Conservation (phyloP, 192 early-diverging fungal genomes). For the Coemansia sp. region DNA sequence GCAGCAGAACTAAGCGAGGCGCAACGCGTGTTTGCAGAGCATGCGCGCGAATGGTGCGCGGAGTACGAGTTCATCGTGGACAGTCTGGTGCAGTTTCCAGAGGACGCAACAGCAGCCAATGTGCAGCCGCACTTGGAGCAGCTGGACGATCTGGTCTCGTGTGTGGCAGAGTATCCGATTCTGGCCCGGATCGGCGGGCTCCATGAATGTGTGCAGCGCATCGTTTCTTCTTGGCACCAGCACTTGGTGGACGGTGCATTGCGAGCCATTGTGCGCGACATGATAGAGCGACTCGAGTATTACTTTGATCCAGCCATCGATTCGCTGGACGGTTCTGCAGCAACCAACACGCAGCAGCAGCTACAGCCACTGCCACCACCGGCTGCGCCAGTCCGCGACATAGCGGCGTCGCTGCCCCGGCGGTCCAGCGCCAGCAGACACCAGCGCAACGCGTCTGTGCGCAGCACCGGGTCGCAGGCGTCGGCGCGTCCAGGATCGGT, state of each 20-base stretch:
- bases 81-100: slow-evolving; percentile 37
- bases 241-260: slow-evolving; percentile 34
- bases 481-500: slow-evolving; percentile 30
- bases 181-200: slow-evolving; percentile 46
- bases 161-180: slow-evolving; percentile 24
- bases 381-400: too few species aligned
- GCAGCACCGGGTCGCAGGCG: slow-evolving; percentile 33
- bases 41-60: slow-evolving; percentile 29
- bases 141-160: slow-evolving; percentile 32
- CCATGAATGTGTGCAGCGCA: slow-evolving; percentile 25
- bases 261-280: slow-evolving; percentile 37
- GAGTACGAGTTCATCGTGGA: slow-evolving; percentile 52
- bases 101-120: slow-evolving; percentile 20
- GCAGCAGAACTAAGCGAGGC: slow-evolving; percentile 22
- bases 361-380: too few species aligned
- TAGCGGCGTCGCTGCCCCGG: slow-evolving; percentile 3
- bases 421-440: slow-evolving; percentile 35
- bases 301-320: slow-evolving; percentile 46
- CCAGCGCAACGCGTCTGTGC: slow-evolving; percentile 31
- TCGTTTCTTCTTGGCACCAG: slow-evolving; percentile 37
- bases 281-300: slow-evolving; percentile 49
- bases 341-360: not conserved
- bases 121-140: slow-evolving; percentile 25
- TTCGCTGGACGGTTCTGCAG: not conserved
- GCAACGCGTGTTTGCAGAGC: slow-evolving; percentile 27